phyloP scores from a whole-genome alignment of 139 green algal genomes.

The Yamagishiella unicocca region DNA sequence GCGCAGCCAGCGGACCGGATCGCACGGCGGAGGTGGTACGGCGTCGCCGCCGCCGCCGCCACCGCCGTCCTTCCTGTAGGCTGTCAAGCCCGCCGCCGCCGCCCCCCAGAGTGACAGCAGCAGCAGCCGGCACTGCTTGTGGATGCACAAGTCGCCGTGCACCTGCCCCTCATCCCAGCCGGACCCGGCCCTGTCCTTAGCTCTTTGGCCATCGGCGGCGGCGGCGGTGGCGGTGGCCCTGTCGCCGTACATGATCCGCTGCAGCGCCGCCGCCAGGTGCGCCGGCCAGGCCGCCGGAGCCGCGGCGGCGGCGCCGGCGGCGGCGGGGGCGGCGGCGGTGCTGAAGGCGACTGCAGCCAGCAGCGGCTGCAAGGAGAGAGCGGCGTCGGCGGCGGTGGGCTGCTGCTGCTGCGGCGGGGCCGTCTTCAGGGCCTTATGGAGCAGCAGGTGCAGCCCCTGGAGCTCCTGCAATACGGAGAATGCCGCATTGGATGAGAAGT shows the following conservation, averaged over 20 bases:
- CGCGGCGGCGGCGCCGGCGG: background rate
- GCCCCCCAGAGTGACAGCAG: conserved; percentile 28
- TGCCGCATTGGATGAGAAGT: too few species aligned
- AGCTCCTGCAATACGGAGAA: conserved; percentile 35
- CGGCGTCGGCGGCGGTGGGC: conserved; percentile 7
- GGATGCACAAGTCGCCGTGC: conserved; percentile 43
- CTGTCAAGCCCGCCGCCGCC: background rate
- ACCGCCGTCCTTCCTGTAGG: background rate
- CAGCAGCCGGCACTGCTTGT: background rate
- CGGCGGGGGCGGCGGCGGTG: background rate
- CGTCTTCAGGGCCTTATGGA: conserved; percentile 25
- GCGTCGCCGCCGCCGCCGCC: background rate
- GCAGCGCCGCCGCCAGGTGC: conserved; percentile 18
- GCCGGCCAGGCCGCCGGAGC: conserved; percentile 20
- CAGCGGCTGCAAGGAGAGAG: conserved; percentile 32
- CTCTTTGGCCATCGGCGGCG: background rate
- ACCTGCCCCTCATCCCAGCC: background rate
- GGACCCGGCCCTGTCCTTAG: background rate
- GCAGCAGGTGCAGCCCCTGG: conserved; percentile 2
- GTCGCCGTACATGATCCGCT: background rate
- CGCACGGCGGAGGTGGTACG: background rate
- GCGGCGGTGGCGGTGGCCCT: background rate
- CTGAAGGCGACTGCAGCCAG: conserved; percentile 38
- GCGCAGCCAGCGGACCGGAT: conserved; percentile 31
- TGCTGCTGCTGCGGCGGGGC: background rate